Base-by-base conservation (phyloP, 1,284 basidiomycete species). In the Irpex rosettiformis region DNA sequence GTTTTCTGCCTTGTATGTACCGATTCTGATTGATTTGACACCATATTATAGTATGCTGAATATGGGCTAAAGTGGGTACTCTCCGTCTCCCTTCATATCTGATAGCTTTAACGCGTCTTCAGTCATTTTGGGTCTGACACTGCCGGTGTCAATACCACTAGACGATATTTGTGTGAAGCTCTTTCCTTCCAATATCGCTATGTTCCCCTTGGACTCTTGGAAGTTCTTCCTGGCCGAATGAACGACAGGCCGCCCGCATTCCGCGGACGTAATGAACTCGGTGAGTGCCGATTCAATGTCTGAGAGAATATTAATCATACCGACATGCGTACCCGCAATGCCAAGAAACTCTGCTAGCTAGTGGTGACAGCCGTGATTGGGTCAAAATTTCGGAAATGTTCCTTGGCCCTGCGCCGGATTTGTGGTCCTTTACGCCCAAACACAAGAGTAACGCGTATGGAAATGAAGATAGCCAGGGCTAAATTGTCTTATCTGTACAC, bases 161-260 rank as follows among this genome's bases (percentile, higher is more conserved):
- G 96, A 25, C 82, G 96, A 58, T 99, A 97, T 77, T 83, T 98
- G 18, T 96, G 94, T 71, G 96, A 99, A 75, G 89, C 93, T 1
- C 80, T 99, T 4, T 95, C 92, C 1, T 98, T 98, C 80, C 94
- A 94, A 67, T 90, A 96, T 72, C 89, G 96, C 22, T 98, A 98
- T 72, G 79, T 98, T 37, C 96, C 96, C 5, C 89, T 97, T 42
- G 96, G 96, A 0, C 77, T 98, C 13, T 82, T 98, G n/a, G 96
- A 99, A 72, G 77, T 76, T 0, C 75, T 96, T 28, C 95, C 96
- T 0, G 83, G 81, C 1, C 80, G 84, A 60, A 85, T 98, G 67
- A 98, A 98, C 69, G 96, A 98, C 62, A 83, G 96, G 11, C 87
- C 96, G 0, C 93, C 93, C 0, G 83, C 89, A 1, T 98, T 91